A percentile compares a stretch with the other conserved stretches of the same genome.
Conservation (phyloP, 2,329 filamentous ascomycete species). For the Davidsoniella neocaledoniae region DNA sequence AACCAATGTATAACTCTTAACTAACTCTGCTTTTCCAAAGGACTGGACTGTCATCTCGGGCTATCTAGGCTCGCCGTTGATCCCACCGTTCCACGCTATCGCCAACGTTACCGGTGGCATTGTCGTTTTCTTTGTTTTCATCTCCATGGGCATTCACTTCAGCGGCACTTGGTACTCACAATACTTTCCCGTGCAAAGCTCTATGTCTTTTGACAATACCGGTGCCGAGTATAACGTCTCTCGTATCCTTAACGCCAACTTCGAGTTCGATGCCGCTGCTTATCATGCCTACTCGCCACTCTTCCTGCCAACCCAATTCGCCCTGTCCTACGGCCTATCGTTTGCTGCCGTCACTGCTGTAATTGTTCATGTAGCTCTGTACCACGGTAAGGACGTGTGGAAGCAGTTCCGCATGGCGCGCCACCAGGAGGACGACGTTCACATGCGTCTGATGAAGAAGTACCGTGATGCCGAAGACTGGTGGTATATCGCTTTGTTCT, state of each 20-base stretch:
- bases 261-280: constrained; percentile 32
- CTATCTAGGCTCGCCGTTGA: constrained; percentile 39
- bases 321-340: constrained; percentile 42
- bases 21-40: not conserved
- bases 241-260: constrained; percentile 31
- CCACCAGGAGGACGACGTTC: constrained; percentile 39
- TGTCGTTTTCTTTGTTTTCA: constrained; percentile 31
- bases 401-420: constrained; percentile 37
- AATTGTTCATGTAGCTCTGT: constrained; percentile 37
- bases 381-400: constrained; percentile 38
- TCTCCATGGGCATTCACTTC: constrained; percentile 30
- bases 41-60: constrained; percentile 47
- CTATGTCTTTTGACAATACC: constrained; percentile 39
- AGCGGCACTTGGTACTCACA: constrained; percentile 29
- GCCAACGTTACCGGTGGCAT: constrained; percentile 40
- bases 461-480: constrained; percentile 42
- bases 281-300: constrained; percentile 43
- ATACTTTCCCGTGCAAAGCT: constrained; percentile 38
- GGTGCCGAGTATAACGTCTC: constrained; percentile 33
- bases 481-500: constrained; percentile 39
- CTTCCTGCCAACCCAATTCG: constrained; percentile 46
- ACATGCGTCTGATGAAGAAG: constrained; percentile 46
- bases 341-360: constrained; percentile 52
- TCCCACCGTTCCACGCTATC: constrained; percentile 43
- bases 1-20: not conserved